Conservation (phyloP, 192 early-diverging fungal genomes). For the Rhizophagus clarus region DNA sequence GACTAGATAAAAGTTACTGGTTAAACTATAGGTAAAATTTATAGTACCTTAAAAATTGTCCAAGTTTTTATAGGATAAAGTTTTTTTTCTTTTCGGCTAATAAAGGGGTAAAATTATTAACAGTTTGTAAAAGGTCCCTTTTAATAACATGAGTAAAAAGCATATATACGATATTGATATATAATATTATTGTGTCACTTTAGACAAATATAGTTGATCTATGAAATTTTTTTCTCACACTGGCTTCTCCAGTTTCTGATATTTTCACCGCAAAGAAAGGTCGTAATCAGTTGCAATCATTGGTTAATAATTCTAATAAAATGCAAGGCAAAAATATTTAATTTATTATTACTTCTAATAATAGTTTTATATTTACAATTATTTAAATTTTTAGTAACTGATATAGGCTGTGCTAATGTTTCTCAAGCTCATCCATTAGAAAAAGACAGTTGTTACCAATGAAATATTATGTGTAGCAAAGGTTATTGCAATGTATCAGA, state of each 20-base stretch:
- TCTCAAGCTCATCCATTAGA: neutral
- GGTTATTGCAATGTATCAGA: neutral
- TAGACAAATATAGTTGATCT: no score
- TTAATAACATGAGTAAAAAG: no score
- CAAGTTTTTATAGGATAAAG: neutral
- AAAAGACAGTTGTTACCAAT: neutral
- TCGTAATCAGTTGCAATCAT: no score
- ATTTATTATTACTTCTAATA: no score
- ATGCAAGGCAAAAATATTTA: no score
- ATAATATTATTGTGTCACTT: no score
- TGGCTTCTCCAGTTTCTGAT: no score
- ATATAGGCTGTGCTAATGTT: conserved; percentile 12
- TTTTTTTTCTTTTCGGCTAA: neutral
- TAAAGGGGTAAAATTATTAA: neutral
- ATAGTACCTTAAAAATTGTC: neutral
- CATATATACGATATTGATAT: no score
- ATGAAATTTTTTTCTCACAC: no score
- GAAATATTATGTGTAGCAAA: neutral
- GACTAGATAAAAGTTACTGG: neutral
- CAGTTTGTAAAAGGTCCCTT: neutral
- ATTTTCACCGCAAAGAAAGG: no score
- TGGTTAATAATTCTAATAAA: no score
- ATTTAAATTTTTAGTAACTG: neutral
- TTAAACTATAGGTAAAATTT: neutral
- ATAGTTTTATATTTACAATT: no score